Conservation (phyloP, 2,329 filamentous ascomycete species). For the Fusarium albosuccineum region DNA sequence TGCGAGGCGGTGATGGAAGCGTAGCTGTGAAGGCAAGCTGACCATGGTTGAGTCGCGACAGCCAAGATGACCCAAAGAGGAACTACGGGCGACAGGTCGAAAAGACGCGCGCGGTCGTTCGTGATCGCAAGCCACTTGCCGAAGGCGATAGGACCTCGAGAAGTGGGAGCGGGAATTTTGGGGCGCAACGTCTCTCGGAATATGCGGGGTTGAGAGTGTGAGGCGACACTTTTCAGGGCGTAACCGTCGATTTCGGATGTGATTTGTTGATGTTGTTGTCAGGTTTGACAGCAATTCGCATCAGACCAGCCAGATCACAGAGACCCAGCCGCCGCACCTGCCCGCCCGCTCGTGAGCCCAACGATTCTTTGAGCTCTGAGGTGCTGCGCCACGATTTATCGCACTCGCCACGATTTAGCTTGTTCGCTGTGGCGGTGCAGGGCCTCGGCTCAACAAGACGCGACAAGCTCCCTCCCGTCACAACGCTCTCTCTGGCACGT, state of each 20-base stretch:
- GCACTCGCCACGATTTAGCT: constrained; percentile 24
- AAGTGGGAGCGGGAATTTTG: constrained; percentile 3
- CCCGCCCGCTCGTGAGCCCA: constrained; percentile 23
- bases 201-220: constrained; percentile 28
- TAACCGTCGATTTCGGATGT: constrained; percentile 17
- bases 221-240: constrained; percentile 25
- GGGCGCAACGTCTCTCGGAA: constrained; percentile 26
- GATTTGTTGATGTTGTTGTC: constrained; percentile 40
- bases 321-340: constrained; percentile 41
- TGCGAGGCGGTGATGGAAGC: constrained; percentile 47
- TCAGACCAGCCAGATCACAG: constrained; percentile 38
- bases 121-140: constrained; percentile 30
- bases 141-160: constrained; percentile 11
- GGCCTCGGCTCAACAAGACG: not conserved
- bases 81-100: constrained; percentile 41
- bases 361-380: constrained; percentile 22
- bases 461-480: constrained; percentile 27
- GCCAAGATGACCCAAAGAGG: constrained; percentile 40
- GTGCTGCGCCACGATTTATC: constrained; percentile 24
- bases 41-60: constrained; percentile 49
- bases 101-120: constrained; percentile 46
- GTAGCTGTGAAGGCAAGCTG: constrained; percentile 49
- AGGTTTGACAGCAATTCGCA: constrained; percentile 39
- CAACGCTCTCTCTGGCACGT: constrained; percentile 14
- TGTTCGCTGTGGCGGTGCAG: constrained; percentile 38